Evolutionary conservation across 129 eudicot genomes (phyloP).

Genomic region (Artemisia annua): DNA sequence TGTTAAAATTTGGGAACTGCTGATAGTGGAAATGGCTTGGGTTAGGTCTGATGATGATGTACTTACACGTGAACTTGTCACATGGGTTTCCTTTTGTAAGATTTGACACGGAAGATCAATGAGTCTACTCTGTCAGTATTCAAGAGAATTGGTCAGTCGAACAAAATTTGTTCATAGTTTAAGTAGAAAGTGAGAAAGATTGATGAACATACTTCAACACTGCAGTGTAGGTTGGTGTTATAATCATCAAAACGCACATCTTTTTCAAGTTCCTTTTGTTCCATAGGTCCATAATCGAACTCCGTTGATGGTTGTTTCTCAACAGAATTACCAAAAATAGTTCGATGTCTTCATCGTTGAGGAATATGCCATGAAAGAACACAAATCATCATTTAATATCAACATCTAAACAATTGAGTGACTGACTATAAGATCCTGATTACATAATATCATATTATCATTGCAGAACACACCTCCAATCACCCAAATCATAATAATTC

Average conservation of each 20-base stretch:
- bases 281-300: conserved; percentile 35
- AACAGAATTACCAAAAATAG: conserved; percentile 51
- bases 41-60: conserved; percentile 38
- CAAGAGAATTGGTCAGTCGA: conserved; percentile 19
- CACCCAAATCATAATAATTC: not conserved
- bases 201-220: conserved; percentile 39
- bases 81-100: conserved; percentile 32
- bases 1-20: conserved; percentile 46
- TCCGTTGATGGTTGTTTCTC: conserved; percentile 41
- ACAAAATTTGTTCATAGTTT: not conserved
- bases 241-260: conserved; percentile 30
- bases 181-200: conserved; percentile 4
- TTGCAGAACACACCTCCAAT: not conserved
- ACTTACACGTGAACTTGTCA: conserved; percentile 11
- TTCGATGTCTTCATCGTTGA: conserved; percentile 41
- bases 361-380: not conserved
- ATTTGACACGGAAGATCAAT: conserved; percentile 43
- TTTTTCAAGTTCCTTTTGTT: conserved; percentile 31
- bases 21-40: conserved; percentile 46
- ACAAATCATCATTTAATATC: not conserved
- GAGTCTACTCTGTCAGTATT: conserved; percentile 50
- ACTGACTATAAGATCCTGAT: too few species aligned
- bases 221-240: conserved; percentile 26
- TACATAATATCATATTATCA: too few species aligned
- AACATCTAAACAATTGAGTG: not conserved